Evolutionary conservation across 2,329 filamentous ascomycete species (phyloP), one percentile per base, ranked within the genome.

Genomic region (Diaporthe vaccinii): DNA sequence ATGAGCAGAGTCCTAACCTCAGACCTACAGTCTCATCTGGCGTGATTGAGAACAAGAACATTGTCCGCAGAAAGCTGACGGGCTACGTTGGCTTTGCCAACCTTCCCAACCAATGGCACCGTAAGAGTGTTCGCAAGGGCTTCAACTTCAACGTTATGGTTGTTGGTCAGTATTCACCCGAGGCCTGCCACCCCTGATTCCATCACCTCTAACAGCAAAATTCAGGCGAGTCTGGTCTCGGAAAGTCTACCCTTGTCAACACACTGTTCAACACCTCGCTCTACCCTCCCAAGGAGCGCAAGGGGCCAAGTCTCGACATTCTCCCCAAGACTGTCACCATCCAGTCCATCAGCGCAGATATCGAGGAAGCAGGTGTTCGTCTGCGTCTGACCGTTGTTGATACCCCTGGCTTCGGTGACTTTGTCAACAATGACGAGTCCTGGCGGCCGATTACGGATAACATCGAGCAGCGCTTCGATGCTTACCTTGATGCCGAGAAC

Each of bases 141-240:
- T 99, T 99, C 92, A 99, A 98, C 91, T 99, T 99, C 91, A 99
- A 99, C 85, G 97, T 99, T 80, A 99, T 99, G 97, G 97, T 99
- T 86, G 97, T 99, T 87, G 97, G 97, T 98, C 90, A 83, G 96
- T 83, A 34, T 2, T 53, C 20, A 20, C 4, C 22, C 28, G 25
- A 20, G 0, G 8, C 17, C 53, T 17, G 14, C 53, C 53, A 55
- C 22, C 25, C 53, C 44, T 3, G 10, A 12, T 14, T 15, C 49
- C 10, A 39, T 72, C 39, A 58, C 77, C 14, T 36, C 76, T 79
- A 22, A 78, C 25, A 25, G 59, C 41, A 39, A 25, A 31, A 9
- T 62, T 31, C 80, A 98, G 97, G 97, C 91, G 97, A 99, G 93
- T 99, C 97, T 84, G 97, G 97, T 80, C 92, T 99, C 80, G 97